Evolutionary conservation across 495 filamentous ascomycete genomes (phyloP), one percentile per base, ranked within the genome.

Genomic region (Xylaria scruposa): DNA sequence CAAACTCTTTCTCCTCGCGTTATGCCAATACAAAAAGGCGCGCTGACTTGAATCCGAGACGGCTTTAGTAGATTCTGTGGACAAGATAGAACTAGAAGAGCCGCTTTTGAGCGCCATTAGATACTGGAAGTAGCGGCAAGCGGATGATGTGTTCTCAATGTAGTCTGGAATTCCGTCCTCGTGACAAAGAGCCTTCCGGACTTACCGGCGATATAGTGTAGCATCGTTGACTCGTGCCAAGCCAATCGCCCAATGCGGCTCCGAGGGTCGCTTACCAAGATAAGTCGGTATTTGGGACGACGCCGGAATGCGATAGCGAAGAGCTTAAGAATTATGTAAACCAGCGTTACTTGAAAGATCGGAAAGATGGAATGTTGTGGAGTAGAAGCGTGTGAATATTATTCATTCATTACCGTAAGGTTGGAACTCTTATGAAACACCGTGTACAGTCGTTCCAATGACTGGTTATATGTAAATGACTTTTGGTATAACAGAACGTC

Each of bases 161-260:
- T 26, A 66, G 46, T 29, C 46, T 4, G 31, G 46, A 53, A 53
- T 29, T 38, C 46, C 29, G 44, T 36, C 29, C 29, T 66, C 10
- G 46, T 51, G 17, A 51, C 51, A 1, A 38, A 42, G 36, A n/a
- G 21, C 4, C n/a, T n/a, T 40, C n/a, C 49, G 65, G 65, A 44
- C 0, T 54, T 67, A 42, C 33, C 65, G 65, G 65, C 36, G n/a
- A 54, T 67, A 56, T 54, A 59, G 9, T 36, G 19, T 31, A 29
- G 13, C 19, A 56, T 13, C 6, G 24, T 36, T 6, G 56, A 7
- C 7, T 67, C 21, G 17, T 44, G 12, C n/a, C n/a, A 3, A 26
- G 10, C 59, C 59, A 61, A 61, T 38, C 21, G 44, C 44, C 17
- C 7, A 24, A 60, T 46, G 40, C 21, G 54, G 31, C 38, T 49